Base-by-base conservation (phyloP, 257 asterid species). In the Paulownia fortunei region DNA sequence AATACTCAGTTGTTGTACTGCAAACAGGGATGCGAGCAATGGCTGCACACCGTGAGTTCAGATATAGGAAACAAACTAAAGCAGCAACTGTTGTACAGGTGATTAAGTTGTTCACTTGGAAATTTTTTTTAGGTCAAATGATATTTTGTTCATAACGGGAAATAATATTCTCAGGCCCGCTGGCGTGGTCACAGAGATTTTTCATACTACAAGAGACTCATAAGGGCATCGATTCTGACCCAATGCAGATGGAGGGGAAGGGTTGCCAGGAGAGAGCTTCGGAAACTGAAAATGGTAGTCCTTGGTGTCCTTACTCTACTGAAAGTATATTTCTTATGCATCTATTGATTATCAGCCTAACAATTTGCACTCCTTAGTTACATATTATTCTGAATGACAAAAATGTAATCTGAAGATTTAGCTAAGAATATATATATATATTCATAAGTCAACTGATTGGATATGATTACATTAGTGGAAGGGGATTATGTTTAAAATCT, bases 211-310 rank as follows among this genome's bases (percentile, higher is more conserved):
- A 89, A 82, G 92, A 90, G 82, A 76, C 97, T 92, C 81, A 83
- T 83, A 78, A 84, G 83, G 84, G 97, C 97, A 80, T 74, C 98
- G 27, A 79, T 90, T 77, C 75, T 85, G 65, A 88, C 95, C 37
- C 98, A 94, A 81, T 88, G 97, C 83, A 90, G 97, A 86, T 94
- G 98, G 98, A 94, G 97, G 81, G 97, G 97, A 73, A 82, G 81
- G 82, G 80, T 79, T 76, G 97, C 94, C 26, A 89, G 84, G 86
- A 89, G 65, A 89, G 97, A 94, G 87, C 95, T 94, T 76, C 95
- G 92, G 55, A 89, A 90, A 85, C 83, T 94, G 74, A 92, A 94
- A 88, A 90, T 89, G 98, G 98, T 94, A 84, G 47, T 79, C 52
- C 19, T 74, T 21, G 30, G 36, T 77, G 8, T 68, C 67, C 62